phyloP scores from a whole-genome alignment of 495 filamentous ascomycete species.

The Hypoxylon fragiforme region DNA sequence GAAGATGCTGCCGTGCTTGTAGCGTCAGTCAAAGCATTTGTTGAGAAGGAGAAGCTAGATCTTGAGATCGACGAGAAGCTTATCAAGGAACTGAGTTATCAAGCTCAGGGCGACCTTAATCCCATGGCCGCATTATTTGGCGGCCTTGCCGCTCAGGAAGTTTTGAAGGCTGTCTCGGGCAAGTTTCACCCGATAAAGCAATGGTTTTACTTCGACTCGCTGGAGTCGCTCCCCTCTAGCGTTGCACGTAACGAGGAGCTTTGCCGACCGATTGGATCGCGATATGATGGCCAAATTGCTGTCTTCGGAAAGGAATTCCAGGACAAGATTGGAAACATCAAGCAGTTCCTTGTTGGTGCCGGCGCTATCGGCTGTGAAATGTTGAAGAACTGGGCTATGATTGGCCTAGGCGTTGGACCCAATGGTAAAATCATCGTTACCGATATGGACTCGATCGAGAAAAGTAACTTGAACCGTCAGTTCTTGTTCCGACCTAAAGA shows the following conservation, averaged over 20 bases:
- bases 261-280: conserved; percentile 78
- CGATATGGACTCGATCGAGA: conserved; percentile 98
- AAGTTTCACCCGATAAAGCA: conserved; percentile 94
- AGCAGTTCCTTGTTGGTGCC: conserved; percentile 92
- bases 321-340: conserved; percentile 85
- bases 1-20: conserved; percentile 79
- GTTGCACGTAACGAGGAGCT: conserved; percentile 76
- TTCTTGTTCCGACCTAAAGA: conserved; percentile 95
- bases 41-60: conserved; percentile 67
- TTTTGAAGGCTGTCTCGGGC: conserved; percentile 94
- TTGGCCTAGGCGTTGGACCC: conserved; percentile 86
- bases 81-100: conserved; percentile 89
- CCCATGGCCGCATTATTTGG: conserved; percentile 96
- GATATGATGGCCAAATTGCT: conserved; percentile 96
- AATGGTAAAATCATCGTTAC: conserved; percentile 88
- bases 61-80: conserved; percentile 90
- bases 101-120: conserved; percentile 89
- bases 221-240: conserved; percentile 86
- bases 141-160: conserved; percentile 92
- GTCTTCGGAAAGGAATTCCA: conserved; percentile 95
- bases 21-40: conserved; percentile 69
- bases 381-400: conserved; percentile 99
- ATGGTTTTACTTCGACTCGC: conserved; percentile 95
- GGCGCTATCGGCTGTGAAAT: conserved; percentile 99
- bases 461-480: conserved; percentile 97